Base-by-base conservation (phyloP, 345 rosid genomes). In the Boechera stricta region DNA sequence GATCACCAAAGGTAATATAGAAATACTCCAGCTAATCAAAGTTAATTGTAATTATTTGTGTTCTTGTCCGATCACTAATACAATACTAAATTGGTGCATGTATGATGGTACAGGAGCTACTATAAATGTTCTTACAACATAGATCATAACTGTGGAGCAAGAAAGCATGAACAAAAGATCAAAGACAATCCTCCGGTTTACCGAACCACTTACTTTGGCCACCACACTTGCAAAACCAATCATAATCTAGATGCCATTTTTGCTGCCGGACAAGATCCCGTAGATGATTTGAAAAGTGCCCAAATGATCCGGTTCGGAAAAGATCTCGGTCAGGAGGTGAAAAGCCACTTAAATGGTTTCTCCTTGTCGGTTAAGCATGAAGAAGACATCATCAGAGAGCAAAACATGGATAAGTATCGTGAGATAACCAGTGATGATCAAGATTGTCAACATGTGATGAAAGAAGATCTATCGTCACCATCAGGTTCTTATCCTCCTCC, bases 111-210 rank as follows among this genome's bases (percentile, higher is more conserved):
- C 62, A 77, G 81, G 55, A 77, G 77, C 62, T 77, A 77, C 70
- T 77, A 77, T 65, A 71, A 56, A 71, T 77, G 81, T 58, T 48
- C 81, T 26, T 77, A 77, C 81, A 48, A 71, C 62, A 71, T 36
- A 56, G 81, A 77, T 38, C 62, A 77, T 77, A 28, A 49, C 6
- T 77, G 81, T 15, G 47, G 1, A 71, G 81, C 81, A 57, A 77
- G 68, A 65, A 77, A 77, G 49, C 77, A 77, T 10, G 81, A 77
- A 57, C 68, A 78, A 9, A 60, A 72, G 51, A 67, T 78, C 64
- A 72, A 78, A 78, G 81, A 78, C 33, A 67, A 72, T 7, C 81
- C 81, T 78, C 81, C 81, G 16, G 77, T 78, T 59, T 78, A 78
- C 42, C 64, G 81, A 73, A 78, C 81, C 64, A 78, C 77, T 59